Evolutionary conservation across 345 rosid species (phyloP).

Genomic region (Populus nigra): DNA sequence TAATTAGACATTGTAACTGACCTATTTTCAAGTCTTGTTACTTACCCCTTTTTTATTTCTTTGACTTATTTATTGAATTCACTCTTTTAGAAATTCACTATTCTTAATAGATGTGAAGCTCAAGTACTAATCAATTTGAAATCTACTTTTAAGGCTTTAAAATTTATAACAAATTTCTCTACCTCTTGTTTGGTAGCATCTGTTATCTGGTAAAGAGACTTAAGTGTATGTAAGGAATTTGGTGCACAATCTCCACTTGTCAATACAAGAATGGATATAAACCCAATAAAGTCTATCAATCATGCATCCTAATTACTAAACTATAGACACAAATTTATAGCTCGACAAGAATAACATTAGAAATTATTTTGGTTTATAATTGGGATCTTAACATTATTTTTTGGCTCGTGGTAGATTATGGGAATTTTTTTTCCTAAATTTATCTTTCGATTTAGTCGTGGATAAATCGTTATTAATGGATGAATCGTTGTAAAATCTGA

Average conservation of each 20-base stretch:
- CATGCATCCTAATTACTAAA: neutral
- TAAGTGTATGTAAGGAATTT: neutral
- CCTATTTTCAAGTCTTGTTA: neutral
- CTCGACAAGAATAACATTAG: constrained; percentile 1
- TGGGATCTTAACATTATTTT: neutral
- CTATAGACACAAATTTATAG: neutral
- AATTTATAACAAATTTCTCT: neutral
- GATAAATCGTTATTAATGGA: neutral
- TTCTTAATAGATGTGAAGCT: neutral
- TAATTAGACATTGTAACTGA: constrained; percentile 24
- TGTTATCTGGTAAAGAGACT: neutral
- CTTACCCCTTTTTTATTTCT: neutral
- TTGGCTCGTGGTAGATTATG: neutral
- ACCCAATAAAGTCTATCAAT: neutral
- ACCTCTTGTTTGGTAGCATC: neutral
- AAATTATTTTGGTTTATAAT: neutral
- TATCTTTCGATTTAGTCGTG: neutral
- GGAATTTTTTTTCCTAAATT: neutral
- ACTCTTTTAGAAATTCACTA: neutral
- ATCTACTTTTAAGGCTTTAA: constrained; percentile 1
- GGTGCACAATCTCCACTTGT: neutral
- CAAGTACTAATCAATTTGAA: constrained; percentile 5
- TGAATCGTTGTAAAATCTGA: neutral
- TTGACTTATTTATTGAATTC: constrained; percentile 1
- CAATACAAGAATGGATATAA: neutral